Evolutionary conservation across 2,329 filamentous ascomycete genomes (phyloP).

Genomic region (Ophiostoma ulmi): DNA sequence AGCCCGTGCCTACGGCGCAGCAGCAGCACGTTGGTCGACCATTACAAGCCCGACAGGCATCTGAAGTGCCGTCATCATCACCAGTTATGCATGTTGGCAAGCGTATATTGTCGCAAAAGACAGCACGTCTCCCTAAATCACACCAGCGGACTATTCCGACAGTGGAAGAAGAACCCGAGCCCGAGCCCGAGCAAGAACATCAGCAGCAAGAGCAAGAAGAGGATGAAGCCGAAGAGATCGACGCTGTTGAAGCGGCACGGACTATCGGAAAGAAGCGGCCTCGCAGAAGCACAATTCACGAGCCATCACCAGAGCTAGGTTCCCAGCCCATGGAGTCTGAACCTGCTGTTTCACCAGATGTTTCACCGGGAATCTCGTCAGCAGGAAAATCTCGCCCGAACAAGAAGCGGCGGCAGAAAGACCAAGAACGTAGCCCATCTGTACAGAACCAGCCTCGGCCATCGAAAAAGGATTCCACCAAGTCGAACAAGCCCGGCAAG

Average conservation of each 20-base stretch:
- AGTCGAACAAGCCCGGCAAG: slow-evolving; percentile 28
- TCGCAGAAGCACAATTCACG: slow-evolving; percentile 35
- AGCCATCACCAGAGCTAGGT: slow-evolving; percentile 42
- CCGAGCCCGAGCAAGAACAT: slow-evolving; percentile 29
- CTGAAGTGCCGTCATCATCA: slow-evolving; percentile 23
- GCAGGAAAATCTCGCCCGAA: slow-evolving; percentile 32
- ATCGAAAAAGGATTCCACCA: slow-evolving; percentile 25
- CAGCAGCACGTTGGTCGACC: neutral
- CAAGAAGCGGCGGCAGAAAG: slow-evolving; percentile 38
- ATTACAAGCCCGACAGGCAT: neutral
- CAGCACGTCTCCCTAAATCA: neutral
- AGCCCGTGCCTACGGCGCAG: neutral
- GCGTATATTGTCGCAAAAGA: slow-evolving; percentile 13
- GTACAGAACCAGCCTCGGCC: slow-evolving; percentile 39
- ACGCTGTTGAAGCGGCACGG: slow-evolving; percentile 41
- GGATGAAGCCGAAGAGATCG: slow-evolving; percentile 42
- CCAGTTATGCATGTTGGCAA: slow-evolving; percentile 11
- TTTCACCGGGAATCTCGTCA: slow-evolving; percentile 23
- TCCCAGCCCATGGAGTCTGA: slow-evolving; percentile 34
- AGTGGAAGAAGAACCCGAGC: slow-evolving; percentile 15
- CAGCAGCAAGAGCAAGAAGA: slow-evolving; percentile 27
- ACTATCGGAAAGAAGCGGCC: slow-evolving; percentile 42
- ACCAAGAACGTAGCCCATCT: slow-evolving; percentile 38
- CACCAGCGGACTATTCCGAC: neutral
- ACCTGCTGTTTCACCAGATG: slow-evolving; percentile 30